A percentile compares a stretch with the other conserved stretches of the same genome.
phyloP scores from a whole-genome alignment of 805 yeast genomes.

The Zygoascus tannicola region DNA sequence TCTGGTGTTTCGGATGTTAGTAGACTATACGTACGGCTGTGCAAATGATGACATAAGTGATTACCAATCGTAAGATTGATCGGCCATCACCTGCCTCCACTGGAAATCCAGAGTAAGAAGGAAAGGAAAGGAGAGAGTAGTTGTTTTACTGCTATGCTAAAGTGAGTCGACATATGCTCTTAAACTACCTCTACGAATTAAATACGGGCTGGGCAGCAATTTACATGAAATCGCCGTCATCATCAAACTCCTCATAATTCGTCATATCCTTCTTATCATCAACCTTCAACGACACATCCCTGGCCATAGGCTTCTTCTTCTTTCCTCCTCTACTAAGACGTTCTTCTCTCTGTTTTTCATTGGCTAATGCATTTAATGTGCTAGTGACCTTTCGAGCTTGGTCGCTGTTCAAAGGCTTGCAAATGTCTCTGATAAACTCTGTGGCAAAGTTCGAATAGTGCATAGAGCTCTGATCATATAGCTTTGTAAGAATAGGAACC shows the following conservation, averaged over 20 bases:
- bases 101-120: no score
- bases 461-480: slow-evolving; percentile 52
- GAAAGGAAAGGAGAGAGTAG: no score
- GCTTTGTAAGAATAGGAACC: slow-evolving; percentile 47
- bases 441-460: slow-evolving; percentile 72
- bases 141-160: no score
- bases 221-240: slow-evolving; percentile 35
- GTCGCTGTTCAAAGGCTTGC: slow-evolving; percentile 73
- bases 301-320: slow-evolving; percentile 84
- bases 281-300: slow-evolving; percentile 57
- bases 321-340: slow-evolving; percentile 83
- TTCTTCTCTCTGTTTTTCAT: slow-evolving; percentile 83
- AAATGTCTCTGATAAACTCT: slow-evolving; percentile 76
- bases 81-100: no score
- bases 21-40: no score
- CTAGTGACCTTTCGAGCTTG: slow-evolving; percentile 77
- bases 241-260: slow-evolving; percentile 35
- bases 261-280: slow-evolving; percentile 48
- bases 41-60: no score
- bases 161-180: no score
- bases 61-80: no score
- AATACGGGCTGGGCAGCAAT: no score
- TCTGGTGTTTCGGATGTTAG: no score
- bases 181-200: no score
- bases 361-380: slow-evolving; percentile 69